Percentiles rank a stretch among this genome's conserved stretches.
Conservation (phyloP, 345 rosid genomes). For the Boechera divaricarpa region DNA sequence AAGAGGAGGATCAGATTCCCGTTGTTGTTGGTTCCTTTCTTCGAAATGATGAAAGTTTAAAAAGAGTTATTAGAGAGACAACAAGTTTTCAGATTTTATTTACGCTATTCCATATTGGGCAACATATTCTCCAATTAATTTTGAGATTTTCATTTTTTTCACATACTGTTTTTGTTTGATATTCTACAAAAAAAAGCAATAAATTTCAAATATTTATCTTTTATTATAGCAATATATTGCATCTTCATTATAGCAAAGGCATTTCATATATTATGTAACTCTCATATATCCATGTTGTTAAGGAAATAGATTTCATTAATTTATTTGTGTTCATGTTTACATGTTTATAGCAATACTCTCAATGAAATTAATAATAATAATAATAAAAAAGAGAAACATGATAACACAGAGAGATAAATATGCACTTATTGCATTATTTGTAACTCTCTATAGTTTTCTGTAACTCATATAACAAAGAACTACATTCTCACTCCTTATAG, state of each 20-base stretch:
- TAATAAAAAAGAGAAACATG: background rate
- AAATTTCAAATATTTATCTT: background rate
- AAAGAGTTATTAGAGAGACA: background rate
- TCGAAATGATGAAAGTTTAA: constrained; percentile 31
- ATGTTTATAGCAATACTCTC: background rate
- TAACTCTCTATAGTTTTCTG: background rate
- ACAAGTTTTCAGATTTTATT: background rate
- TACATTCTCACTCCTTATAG: background rate
- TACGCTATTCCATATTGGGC: background rate
- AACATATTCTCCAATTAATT: background rate
- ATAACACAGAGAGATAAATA: background rate
- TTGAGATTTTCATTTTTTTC: background rate
- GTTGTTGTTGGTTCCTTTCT: constrained; percentile 20
- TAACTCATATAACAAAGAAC: background rate
- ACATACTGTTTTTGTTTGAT: background rate
- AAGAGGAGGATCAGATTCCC: constrained; percentile 41
- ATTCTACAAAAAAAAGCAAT: background rate
- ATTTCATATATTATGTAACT: background rate
- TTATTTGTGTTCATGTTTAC: background rate
- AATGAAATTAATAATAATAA: background rate
- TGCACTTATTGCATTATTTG: background rate
- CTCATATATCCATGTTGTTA: background rate
- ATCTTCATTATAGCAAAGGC: background rate
- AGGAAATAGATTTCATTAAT: background rate
- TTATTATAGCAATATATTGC: background rate